Conservation (phyloP, 2,329 filamentous ascomycete species). For the Aspergillus fischeri region DNA sequence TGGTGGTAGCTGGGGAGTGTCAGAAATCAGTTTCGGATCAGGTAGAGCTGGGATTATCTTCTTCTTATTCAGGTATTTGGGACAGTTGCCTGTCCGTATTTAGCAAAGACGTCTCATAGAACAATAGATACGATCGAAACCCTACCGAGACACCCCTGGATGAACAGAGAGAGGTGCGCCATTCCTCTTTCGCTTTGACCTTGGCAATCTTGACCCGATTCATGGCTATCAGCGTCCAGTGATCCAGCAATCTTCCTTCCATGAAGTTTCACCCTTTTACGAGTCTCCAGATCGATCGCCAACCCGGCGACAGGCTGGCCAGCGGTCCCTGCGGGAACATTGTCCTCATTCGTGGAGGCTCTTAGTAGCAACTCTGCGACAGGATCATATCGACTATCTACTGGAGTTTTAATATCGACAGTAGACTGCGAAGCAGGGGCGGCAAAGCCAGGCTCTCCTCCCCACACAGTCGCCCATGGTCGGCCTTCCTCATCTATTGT, state of each 20-base stretch:
- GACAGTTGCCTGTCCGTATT: conserved; percentile 62
- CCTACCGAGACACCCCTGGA: conserved; percentile 64
- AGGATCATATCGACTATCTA: conserved; percentile 64
- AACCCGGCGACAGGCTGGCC: conserved; percentile 57
- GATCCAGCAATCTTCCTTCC: conserved; percentile 66
- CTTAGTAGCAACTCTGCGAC: conserved; percentile 62
- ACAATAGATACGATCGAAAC: conserved; percentile 1
- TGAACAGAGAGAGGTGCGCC: conserved; percentile 60
- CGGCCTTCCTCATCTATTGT: conserved; percentile 61
- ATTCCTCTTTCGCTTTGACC: conserved; percentile 8
- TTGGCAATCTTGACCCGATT: conserved; percentile 16
- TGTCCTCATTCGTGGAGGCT: conserved; percentile 35
- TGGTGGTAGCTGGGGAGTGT: conserved; percentile 46
- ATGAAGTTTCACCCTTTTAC: conserved; percentile 69
- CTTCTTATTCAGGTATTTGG: conserved; percentile 81
- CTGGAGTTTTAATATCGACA: conserved; percentile 59
- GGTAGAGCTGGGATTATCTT: conserved; percentile 54
- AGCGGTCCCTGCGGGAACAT: conserved; percentile 31
- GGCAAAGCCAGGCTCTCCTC: conserved; percentile 67
- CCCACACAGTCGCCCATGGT: conserved; percentile 76
- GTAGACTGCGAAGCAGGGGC: conserved; percentile 58
- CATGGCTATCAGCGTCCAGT: conserved; percentile 25
- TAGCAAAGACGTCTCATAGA: background rate
- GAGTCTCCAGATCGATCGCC: conserved; percentile 60
- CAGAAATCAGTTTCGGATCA: conserved; percentile 49